Evolutionary conservation across 768 basidiomycete species (phyloP), one percentile per base, ranked within the genome.

Genomic region (Xerocomellus intermedius): DNA sequence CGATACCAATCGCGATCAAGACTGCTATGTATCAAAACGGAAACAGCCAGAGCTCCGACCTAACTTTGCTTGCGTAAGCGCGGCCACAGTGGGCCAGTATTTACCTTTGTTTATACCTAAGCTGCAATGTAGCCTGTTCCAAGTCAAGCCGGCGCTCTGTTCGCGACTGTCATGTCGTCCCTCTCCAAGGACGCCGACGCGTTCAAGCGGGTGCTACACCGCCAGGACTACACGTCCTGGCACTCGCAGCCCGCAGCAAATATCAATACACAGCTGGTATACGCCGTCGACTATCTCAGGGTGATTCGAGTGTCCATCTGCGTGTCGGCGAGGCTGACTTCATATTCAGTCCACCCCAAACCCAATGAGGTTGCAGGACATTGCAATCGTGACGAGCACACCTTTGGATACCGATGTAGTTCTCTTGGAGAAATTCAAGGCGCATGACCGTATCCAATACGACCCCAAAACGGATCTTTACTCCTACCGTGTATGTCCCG

Each of bases 191-290:
- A 91, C 58, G 77, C 82, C 45, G 84, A 87, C 52, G 75, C 83
- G 37, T 90, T 90, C 79, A 88, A 87, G 67, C 77, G 75, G 10
- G 74, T 78, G 12, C 72, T 90, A 26, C 77, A 84, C 14, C 73
- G 84, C 51, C 86, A 87, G 68, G 83, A 89, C 65, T 86, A 80
- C 55, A 72, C 81, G 1, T 89, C 89, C 57, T 91, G 89, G 89
- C 89, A 90, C 62, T 91, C 92, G 13, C 92, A 94, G 69, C 91
- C 93, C 16, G 86, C 86, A n/a, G 85, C 74, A 49, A 90, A 95
- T 75, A 78, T 89, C 55, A 91, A 91, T 63, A 95, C 93, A 0
- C 91, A 94, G 69, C 78, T 95, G 30, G 84, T 93, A 3, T 92
- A 91, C 65, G 88, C 88, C 7, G 85, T 95, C 24, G 84, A 85